Percentiles rank a stretch among this genome's conserved stretches.
Conservation (phyloP, 331 rosid genomes). For the Arachis monticola region DNA sequence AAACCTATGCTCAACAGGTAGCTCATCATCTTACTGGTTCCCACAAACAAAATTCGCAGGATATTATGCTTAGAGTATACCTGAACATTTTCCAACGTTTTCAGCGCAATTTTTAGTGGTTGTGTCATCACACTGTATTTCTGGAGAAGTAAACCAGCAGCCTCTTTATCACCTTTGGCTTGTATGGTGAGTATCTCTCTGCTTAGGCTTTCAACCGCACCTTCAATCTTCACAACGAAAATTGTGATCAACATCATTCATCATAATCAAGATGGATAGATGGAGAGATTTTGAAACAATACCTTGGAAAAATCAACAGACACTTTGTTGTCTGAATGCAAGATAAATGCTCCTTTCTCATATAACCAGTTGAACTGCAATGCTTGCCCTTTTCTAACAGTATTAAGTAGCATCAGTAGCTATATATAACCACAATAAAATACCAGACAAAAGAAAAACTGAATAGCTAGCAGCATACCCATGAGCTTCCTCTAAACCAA, state of each 20-base stretch:
- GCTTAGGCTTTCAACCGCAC: constrained; percentile 83
- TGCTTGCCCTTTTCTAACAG: constrained; percentile 91
- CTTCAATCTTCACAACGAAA: constrained; percentile 63
- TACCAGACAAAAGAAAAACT: constrained; percentile 28
- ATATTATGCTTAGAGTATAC: constrained; percentile 43
- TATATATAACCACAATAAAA: constrained; percentile 28
- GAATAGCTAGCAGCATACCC: constrained; percentile 69
- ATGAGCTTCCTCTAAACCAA: constrained; percentile 93
- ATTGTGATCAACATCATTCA: constrained; percentile 27
- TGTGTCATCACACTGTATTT: constrained; percentile 60
- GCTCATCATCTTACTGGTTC: not conserved
- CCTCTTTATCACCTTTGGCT: constrained; percentile 90
- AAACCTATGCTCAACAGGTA: constrained; percentile 3
- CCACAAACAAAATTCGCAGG: constrained; percentile 23
- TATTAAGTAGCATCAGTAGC: constrained; percentile 39
- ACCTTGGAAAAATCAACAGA: constrained; percentile 90
- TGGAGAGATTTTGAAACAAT: constrained; percentile 22
- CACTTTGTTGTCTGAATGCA: constrained; percentile 61
- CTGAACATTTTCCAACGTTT: constrained; percentile 77
- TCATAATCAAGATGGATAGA: constrained; percentile 12
- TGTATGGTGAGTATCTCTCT: constrained; percentile 89
- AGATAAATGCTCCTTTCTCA: constrained; percentile 79
- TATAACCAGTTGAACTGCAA: constrained; percentile 93
- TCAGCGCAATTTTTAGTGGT: constrained; percentile 68
- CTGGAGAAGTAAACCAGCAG: constrained; percentile 76